phyloP scores from a whole-genome alignment of 163 green algal species.

The Scenedesmus sp. region DNA sequence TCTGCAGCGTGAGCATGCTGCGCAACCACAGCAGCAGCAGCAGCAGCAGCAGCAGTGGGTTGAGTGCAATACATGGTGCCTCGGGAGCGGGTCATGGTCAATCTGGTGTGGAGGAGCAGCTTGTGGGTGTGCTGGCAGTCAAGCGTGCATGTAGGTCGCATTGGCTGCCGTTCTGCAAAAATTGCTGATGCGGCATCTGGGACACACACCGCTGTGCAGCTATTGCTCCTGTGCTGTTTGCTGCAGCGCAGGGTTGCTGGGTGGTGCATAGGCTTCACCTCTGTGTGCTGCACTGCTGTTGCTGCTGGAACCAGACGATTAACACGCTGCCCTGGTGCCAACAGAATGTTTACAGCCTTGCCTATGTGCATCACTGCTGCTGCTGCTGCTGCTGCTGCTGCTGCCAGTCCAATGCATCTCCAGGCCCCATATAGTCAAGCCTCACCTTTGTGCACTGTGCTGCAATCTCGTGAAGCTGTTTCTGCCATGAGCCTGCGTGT shows the following conservation, averaged over 20 bases:
- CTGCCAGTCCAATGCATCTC: no score
- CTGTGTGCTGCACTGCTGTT: background rate
- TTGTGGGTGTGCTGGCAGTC: no score
- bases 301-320: background rate
- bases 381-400: no score
- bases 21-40: background rate
- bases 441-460: background rate
- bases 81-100: no score
- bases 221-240: background rate
- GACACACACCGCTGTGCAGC: background rate
- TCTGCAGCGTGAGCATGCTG: background rate
- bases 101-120: no score
- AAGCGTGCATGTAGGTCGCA: no score
- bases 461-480: background rate
- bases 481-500: background rate
- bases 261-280: background rate
- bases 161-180: no score
- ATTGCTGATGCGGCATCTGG: no score
- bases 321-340: background rate
- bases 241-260: background rate
- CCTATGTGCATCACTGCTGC: no score
- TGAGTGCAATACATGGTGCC: background rate
- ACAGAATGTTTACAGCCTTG: no score
- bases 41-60: conserved; percentile 4
- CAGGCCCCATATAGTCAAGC: background rate